Conservation (phyloP, 768 basidiomycete species). For the Mrakia hoshinonis region DNA sequence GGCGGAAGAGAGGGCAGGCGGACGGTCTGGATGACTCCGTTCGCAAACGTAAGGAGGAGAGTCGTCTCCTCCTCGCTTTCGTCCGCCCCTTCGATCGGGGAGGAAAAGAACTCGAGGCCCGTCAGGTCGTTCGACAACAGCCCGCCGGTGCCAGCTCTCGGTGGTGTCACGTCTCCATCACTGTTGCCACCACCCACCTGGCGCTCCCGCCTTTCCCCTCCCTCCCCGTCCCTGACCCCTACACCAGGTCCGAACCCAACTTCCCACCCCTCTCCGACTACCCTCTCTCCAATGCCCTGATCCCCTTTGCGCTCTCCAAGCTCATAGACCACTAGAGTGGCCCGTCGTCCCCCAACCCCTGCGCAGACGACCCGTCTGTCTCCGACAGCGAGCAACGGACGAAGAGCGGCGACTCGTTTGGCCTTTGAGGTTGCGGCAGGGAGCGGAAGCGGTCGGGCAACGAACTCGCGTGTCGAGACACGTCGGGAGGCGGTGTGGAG, state of each 20-base stretch:
- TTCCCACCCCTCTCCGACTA: background rate
- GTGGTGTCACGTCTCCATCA: background rate
- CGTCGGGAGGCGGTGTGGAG: background rate
- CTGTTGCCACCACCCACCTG: background rate
- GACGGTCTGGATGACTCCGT: background rate
- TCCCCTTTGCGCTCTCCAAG: background rate
- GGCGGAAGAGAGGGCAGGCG: background rate
- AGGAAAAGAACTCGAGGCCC: background rate
- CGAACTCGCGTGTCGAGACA: background rate
- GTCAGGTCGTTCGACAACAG: background rate
- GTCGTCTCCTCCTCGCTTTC: background rate
- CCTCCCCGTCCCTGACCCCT: background rate
- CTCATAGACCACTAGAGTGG: background rate
- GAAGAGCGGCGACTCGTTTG: background rate
- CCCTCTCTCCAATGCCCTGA: constrained; percentile 41
- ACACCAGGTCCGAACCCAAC: background rate
- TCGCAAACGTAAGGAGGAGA: background rate
- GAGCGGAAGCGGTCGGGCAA: background rate
- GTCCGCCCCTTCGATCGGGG: background rate
- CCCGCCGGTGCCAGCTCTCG: background rate
- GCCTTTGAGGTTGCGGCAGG: background rate
- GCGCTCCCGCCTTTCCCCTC: background rate
- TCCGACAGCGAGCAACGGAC: background rate
- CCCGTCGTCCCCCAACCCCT: background rate
- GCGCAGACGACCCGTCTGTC: background rate